Evolutionary conservation across 202 grass and related monocot species (phyloP).

Genomic region (Digitaria exilis): DNA sequence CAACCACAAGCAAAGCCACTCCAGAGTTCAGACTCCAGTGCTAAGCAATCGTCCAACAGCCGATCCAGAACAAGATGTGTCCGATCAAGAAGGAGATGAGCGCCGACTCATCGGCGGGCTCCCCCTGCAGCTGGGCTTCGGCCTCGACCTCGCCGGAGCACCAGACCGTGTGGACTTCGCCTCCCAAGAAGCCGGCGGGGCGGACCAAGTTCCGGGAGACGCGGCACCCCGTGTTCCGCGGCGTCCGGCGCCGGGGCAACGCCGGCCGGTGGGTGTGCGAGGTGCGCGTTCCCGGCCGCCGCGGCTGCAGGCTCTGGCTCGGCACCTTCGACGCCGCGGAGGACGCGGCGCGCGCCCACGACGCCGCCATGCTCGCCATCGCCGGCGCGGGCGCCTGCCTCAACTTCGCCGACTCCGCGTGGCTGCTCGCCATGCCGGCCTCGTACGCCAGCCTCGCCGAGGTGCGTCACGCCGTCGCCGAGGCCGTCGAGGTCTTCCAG

Average conservation of each 20-base stretch:
- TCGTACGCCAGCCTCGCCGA: slow-evolving; percentile 53
- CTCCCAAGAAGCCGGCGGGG: slow-evolving; percentile 48
- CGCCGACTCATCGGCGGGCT: slow-evolving; percentile 32
- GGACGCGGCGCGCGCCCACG: slow-evolving; percentile 63
- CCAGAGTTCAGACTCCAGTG: no score
- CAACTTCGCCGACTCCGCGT: slow-evolving; percentile 80
- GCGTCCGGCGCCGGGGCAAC: slow-evolving; percentile 43
- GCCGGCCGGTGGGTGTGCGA: slow-evolving; percentile 92
- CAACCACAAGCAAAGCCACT: neutral
- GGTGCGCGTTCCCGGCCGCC: slow-evolving; percentile 62
- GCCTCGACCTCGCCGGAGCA: slow-evolving; percentile 14
- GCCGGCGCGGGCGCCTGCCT: slow-evolving; percentile 44
- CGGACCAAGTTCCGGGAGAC: slow-evolving; percentile 88
- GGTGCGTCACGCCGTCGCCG: slow-evolving; percentile 49
- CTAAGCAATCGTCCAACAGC: neutral
- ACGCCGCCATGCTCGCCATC: slow-evolving; percentile 56
- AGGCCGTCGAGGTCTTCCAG: slow-evolving; percentile 53
- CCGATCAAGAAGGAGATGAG: slow-evolving; percentile 45
- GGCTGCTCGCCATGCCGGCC: slow-evolving; percentile 42
- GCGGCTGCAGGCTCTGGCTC: slow-evolving; percentile 76
- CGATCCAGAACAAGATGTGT: slow-evolving; percentile 23
- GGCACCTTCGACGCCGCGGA: slow-evolving; percentile 76
- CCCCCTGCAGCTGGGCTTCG: slow-evolving; percentile 34
- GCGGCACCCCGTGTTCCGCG: slow-evolving; percentile 65
- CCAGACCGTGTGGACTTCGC: slow-evolving; percentile 28